Evolutionary conservation across 225 moss, liverwort and hornwort species (phyloP).

Genomic region (Physcomitrellopsis africana): DNA sequence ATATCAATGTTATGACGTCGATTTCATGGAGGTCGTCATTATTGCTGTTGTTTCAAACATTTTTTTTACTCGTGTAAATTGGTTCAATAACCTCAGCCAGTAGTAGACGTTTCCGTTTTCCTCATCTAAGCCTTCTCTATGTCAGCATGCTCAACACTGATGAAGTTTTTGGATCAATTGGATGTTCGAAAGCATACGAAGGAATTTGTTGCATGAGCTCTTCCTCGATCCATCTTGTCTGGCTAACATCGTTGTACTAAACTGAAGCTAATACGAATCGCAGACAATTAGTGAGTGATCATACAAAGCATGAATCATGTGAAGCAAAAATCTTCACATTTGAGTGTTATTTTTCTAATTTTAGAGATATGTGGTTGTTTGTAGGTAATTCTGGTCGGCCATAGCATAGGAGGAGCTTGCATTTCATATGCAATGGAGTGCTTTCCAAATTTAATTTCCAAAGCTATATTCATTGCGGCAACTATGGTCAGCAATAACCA

Average conservation of each 20-base stretch:
- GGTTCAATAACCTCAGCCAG: background rate
- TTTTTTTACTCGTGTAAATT: background rate
- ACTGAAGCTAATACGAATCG: background rate
- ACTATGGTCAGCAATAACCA: conserved; percentile 61
- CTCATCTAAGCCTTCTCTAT: background rate
- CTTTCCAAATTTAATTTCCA: conserved; percentile 51
- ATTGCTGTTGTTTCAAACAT: background rate
- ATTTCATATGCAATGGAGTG: conserved; percentile 58
- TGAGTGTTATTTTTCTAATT: conserved; percentile 16
- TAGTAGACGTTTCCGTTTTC: background rate
- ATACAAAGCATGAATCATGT: no score
- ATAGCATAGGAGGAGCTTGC: conserved; percentile 59
- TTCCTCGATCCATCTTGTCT: conserved; percentile 1
- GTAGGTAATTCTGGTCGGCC: conserved; percentile 60
- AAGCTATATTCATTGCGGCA: conserved; percentile 57
- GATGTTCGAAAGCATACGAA: background rate
- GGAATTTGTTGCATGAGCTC: background rate
- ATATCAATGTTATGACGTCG: background rate
- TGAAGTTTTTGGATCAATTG: no score
- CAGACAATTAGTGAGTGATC: no score
- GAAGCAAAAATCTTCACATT: background rate
- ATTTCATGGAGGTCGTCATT: background rate
- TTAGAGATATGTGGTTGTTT: background rate
- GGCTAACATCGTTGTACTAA: background rate
- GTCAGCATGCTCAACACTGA: background rate